Evolutionary conservation across 78 protist genomes (phyloP), one percentile per base, ranked within the genome.

Genomic region (Dictyostelium citrinum): DNA sequence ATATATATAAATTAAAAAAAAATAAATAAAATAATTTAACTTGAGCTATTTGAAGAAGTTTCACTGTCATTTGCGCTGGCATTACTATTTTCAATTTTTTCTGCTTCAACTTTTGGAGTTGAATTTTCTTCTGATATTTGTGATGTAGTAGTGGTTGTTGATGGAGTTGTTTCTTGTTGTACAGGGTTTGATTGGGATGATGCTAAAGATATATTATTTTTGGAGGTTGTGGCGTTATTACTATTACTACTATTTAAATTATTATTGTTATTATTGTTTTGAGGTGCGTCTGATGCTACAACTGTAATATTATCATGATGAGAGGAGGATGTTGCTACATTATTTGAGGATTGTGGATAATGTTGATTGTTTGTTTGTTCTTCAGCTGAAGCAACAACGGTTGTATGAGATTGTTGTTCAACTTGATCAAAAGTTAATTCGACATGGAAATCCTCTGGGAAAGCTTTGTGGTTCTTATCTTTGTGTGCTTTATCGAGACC

Each of bases 401-500:
- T 70, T 20, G 81, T 75, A 22, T 17, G 14, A n/a, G n/a, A n/a
- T 29, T 29, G 43, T 39, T 22, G 55, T 24, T 39, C 49, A 20
- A 39, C 3, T 39, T 77, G 35, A 7, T 84, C 86, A 46, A 93
- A 93, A 45, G 61, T 24, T 24, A 93, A 5, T 80, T 93, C 96
- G 4, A 93, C 90, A 31, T 35, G 16, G 64, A 95, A 95, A 46
- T 90, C 72, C 22, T 39, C 84, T 31, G 93, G 91, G 74, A 31
- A 83, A n/a, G 76, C 14, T 64, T 91, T 93, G 72, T 96, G 95
- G 39, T 93, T 82, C 84, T 90, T 95, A 92, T 97, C 98, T 78
- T 95, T 94, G 95, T 90, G 71, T 41, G 96, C 91, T 86, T 96
- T 97, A 79, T 97, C 98, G 33, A 97, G 31, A 49, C 95, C 98